Evolutionary conservation across 345 rosid genomes (phyloP).

Genomic region (Eucalyptus pauciflora): DNA sequence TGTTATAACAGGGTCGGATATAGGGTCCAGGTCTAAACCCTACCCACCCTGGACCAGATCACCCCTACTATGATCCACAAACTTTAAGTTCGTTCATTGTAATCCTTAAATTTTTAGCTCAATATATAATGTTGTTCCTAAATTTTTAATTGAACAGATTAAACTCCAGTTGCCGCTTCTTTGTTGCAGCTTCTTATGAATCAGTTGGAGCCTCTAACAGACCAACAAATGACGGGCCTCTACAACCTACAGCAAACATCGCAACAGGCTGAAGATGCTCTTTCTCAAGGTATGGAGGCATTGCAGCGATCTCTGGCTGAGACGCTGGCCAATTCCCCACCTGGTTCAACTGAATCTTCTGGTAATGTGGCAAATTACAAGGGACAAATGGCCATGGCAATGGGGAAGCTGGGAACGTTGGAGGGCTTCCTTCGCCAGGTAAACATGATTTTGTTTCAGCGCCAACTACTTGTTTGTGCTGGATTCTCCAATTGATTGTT

Average conservation of each 20-base stretch:
- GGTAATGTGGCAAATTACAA: conserved; percentile 38
- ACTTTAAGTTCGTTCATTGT: no score
- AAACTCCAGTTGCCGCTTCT: neutral
- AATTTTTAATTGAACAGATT: no score
- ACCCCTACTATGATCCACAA: no score
- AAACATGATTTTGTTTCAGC: neutral
- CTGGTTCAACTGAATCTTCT: conserved; percentile 22
- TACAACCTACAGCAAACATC: conserved; percentile 37
- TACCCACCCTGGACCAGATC: no score
- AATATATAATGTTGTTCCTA: no score
- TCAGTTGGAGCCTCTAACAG: conserved; percentile 43
- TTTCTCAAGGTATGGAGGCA: conserved; percentile 62
- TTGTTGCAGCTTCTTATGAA: conserved; percentile 25
- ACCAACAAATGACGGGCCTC: conserved; percentile 24
- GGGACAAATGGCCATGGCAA: conserved; percentile 90
- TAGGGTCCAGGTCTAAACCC: no score
- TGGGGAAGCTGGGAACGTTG: conserved; percentile 59
- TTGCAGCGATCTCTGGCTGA: conserved; percentile 65
- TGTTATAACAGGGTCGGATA: accelerated
- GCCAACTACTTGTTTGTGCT: neutral
- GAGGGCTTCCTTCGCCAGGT: conserved; percentile 53
- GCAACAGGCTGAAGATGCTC: conserved; percentile 37
- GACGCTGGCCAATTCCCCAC: conserved; percentile 28
- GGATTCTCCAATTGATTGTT: neutral
- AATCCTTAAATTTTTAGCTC: no score